Evolutionary conservation across 2,329 filamentous ascomycete species (phyloP).

Genomic region (Diaporthe batatas): DNA sequence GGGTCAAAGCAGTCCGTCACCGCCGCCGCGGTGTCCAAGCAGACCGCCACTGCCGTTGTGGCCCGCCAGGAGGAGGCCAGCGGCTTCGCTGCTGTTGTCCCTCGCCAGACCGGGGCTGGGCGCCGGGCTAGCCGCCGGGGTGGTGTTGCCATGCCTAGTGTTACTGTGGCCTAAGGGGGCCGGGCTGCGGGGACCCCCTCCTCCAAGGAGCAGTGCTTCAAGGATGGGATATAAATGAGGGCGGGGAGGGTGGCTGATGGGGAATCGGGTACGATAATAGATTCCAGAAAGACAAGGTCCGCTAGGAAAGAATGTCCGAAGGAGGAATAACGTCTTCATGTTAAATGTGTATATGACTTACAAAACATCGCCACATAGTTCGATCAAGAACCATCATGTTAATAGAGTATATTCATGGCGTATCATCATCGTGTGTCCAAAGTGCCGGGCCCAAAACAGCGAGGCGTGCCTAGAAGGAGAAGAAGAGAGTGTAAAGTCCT

Average conservation of each 20-base stretch:
- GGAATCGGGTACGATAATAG: neutral
- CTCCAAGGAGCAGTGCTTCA: too few relatives aligned
- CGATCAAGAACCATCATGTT: neutral
- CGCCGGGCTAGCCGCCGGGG: neutral
- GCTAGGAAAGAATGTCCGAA: too few relatives aligned
- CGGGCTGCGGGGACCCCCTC: too few relatives aligned
- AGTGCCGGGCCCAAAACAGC: neutral
- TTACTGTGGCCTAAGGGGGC: too few relatives aligned
- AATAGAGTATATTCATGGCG: conserved; percentile 14
- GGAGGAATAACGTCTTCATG: too few relatives aligned
- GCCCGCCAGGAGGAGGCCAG: too few relatives aligned
- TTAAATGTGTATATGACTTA: too few relatives aligned
- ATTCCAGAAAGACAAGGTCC: too few relatives aligned
- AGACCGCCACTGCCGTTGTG: too few relatives aligned
- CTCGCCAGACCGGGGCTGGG: neutral
- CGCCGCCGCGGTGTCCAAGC: neutral
- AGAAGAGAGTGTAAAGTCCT: neutral
- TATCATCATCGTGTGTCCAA: neutral
- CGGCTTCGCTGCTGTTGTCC: neutral
- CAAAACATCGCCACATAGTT: neutral
- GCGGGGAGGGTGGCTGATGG: too few relatives aligned
- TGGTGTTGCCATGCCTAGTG: neutral
- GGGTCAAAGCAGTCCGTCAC: too few relatives aligned
- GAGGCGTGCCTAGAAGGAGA: neutral
- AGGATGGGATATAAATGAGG: neutral